Percentiles rank a stretch among this genome's conserved stretches.
Conservation (phyloP, 352 stramenopile genomes). For the Phytophthora tubulina region DNA sequence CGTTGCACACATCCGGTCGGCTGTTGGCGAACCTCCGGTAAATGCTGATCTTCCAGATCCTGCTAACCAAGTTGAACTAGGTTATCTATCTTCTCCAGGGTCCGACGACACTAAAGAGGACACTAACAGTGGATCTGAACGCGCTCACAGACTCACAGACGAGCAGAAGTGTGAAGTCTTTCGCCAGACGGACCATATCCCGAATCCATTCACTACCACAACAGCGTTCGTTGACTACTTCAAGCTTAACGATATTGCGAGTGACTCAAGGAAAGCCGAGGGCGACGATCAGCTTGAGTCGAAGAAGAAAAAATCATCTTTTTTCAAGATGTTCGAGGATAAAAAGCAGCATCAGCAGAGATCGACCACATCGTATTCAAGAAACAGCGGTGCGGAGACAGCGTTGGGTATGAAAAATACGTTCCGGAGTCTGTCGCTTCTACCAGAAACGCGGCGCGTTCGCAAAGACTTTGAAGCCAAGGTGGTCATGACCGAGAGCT, state of each 20-base stretch:
- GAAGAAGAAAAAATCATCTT: constrained; percentile 45
- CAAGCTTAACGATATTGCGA: constrained; percentile 15
- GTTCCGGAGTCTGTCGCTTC: constrained; percentile 70
- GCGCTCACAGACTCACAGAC: constrained; percentile 47
- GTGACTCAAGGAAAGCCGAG: constrained; percentile 6
- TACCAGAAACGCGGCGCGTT: constrained; percentile 52
- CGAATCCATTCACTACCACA: constrained; percentile 76
- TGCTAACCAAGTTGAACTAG: constrained; percentile 5
- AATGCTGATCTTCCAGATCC: not conserved
- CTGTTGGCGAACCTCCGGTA: constrained; percentile 8
- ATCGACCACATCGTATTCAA: constrained; percentile 3
- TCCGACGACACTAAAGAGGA: constrained; percentile 19
- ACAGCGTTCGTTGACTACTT: constrained; percentile 83
- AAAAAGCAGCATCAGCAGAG: constrained; percentile 33
- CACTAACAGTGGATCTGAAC: constrained; percentile 8
- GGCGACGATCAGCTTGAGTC: constrained; percentile 34
- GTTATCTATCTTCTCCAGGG: not conserved
- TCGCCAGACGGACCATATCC: constrained; percentile 60
- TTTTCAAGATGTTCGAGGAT: constrained; percentile 64
- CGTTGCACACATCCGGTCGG: constrained; percentile 56
- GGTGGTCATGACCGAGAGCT: constrained; percentile 79
- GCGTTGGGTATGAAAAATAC: constrained; percentile 55
- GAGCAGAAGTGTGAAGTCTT: constrained; percentile 67
- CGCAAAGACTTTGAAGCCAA: constrained; percentile 84
- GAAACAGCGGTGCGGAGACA: not conserved